Percentiles rank a stretch among this genome's conserved stretches.
These are phyloP conservation scores for Citrus maxima DNA, from an alignment of 345 rosid genomes.

Conservation along the genomic window DNA sequence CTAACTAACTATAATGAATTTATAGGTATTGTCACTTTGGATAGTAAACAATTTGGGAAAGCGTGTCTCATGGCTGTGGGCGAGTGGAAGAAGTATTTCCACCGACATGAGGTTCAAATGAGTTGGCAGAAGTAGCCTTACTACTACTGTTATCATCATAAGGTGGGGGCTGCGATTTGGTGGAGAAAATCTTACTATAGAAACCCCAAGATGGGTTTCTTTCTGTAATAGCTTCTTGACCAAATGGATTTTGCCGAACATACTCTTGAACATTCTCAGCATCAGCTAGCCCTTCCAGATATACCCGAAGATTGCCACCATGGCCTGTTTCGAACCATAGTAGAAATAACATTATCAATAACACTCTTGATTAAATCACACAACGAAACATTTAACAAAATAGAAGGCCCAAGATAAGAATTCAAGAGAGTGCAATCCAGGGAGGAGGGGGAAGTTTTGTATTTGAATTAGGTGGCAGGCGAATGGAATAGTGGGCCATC, in stretches of 20 bases:
- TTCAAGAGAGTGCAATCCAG: not conserved
- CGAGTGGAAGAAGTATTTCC: not conserved
- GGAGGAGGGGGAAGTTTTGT: not conserved
- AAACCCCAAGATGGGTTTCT: constrained; percentile 52
- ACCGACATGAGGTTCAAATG: not conserved
- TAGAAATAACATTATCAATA: not conserved
- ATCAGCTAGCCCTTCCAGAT: constrained; percentile 59
- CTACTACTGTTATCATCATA: not conserved
- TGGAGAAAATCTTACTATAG: constrained; percentile 38
- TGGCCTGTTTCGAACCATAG: constrained; percentile 44
- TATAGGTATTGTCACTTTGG: not conserved
- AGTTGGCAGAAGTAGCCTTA: not conserved
- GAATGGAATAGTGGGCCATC: not conserved
- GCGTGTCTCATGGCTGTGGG: not conserved
- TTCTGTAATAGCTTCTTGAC: constrained; percentile 66
- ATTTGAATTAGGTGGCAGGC: not conserved
- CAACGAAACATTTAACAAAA: not conserved
- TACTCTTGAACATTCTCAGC: constrained; percentile 57
- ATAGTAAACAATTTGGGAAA: not conserved
- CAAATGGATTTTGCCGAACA: constrained; percentile 68
- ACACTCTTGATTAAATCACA: not conserved
- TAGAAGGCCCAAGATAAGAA: no score
- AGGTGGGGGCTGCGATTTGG: not conserved
- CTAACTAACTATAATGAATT: not conserved
- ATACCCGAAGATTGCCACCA: constrained; percentile 69